Conservation (phyloP, 257 asterid genomes). For the Solanum piurae region DNA sequence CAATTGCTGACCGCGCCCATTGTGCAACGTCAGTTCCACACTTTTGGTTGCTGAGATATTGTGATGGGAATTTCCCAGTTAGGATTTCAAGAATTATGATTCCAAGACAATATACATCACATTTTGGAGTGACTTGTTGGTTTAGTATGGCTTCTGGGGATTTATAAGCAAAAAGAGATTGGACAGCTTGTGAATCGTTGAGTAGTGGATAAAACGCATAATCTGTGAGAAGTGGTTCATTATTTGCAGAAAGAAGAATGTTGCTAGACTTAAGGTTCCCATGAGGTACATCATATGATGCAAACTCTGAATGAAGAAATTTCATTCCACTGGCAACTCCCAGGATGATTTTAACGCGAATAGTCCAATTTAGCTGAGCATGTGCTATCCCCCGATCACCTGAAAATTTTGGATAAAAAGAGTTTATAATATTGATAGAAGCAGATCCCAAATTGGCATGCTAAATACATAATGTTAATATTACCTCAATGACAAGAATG, state of each 20-base stretch:
- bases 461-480: neutral
- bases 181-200: slow-evolving; percentile 45
- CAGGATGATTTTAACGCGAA: slow-evolving; percentile 56
- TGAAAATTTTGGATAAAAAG: slow-evolving; percentile 9
- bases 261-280: slow-evolving; percentile 95
- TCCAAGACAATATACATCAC: slow-evolving; percentile 81
- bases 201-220: slow-evolving; percentile 52
- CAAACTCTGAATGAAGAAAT: slow-evolving; percentile 65
- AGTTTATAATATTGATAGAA: neutral
- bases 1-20: slow-evolving; percentile 42
- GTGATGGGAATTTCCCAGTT: slow-evolving; percentile 77
- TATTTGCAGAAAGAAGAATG: slow-evolving; percentile 38
- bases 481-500: neutral
- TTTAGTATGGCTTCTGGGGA: slow-evolving; percentile 53
- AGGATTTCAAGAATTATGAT: slow-evolving; percentile 61
- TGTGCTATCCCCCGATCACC: slow-evolving; percentile 67
- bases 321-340: slow-evolving; percentile 79
- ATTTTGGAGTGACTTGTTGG: slow-evolving; percentile 55
- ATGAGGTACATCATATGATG: slow-evolving; percentile 57
- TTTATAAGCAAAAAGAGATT: slow-evolving; percentile 42
- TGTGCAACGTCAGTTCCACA: slow-evolving; percentile 80
- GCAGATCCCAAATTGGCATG: neutral
- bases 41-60: slow-evolving; percentile 61
- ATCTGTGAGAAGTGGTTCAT: slow-evolving; percentile 77
- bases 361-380: slow-evolving; percentile 55